Conservation (phyloP, 306 rosid species). For the Carpinus viminea region DNA sequence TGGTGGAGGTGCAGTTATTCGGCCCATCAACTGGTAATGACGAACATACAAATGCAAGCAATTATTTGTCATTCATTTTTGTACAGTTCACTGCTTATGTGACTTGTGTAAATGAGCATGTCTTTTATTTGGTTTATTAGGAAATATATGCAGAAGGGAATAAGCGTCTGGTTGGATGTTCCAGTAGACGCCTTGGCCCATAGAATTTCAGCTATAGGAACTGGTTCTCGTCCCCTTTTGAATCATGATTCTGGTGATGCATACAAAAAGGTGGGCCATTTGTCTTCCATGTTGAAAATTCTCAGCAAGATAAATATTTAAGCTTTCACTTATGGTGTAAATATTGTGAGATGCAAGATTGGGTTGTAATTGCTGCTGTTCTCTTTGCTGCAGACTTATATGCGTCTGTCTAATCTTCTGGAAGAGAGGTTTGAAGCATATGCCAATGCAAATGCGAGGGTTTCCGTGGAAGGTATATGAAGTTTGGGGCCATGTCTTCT, state of each 20-base stretch:
- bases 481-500: neutral
- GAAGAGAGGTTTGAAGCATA: conserved; percentile 80
- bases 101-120: conserved; percentile 15
- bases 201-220: conserved; percentile 88
- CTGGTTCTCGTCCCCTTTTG: conserved; percentile 90
- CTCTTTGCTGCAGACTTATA: conserved; percentile 60
- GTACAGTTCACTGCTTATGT: conserved; percentile 10
- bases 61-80: conserved; percentile 6
- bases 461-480: conserved; percentile 75
- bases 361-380: neutral
- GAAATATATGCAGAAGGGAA: conserved; percentile 85
- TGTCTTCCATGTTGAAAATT: conserved; percentile 17
- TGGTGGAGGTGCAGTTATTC: conserved; percentile 90
- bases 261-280: conserved; percentile 59
- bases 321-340: neutral
- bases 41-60: conserved; percentile 9
- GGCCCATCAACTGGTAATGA: conserved; percentile 83
- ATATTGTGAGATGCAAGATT: neutral
- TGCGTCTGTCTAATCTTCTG: conserved; percentile 66
- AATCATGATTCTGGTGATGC: conserved; percentile 74
- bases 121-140: conserved; percentile 43
- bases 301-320: neutral
- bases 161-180: conserved; percentile 92
- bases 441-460: conserved; percentile 79
- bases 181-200: conserved; percentile 89